A percentile compares a stretch with the other conserved stretches of the same genome.
phyloP scores from a whole-genome alignment of 306 rosid genomes.

The Malus asiatica region DNA sequence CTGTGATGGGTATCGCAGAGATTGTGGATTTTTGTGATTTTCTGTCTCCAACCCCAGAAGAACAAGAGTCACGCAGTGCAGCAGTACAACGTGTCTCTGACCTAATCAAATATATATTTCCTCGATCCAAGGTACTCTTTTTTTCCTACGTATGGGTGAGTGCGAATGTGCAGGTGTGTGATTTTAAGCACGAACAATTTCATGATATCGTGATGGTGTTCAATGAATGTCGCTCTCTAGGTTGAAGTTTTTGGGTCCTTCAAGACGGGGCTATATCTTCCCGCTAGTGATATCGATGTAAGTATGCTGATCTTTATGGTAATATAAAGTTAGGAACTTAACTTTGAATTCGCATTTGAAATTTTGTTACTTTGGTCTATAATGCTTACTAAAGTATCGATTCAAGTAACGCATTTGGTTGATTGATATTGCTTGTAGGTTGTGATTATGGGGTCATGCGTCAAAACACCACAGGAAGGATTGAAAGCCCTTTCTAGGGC shows the following conservation, averaged over 20 bases:
- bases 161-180: not conserved
- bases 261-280: slow-evolving; percentile 92
- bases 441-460: slow-evolving; percentile 75
- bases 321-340: not conserved
- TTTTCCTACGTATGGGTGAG: not conserved
- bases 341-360: not conserved
- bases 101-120: slow-evolving; percentile 84
- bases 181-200: not conserved
- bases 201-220: not conserved
- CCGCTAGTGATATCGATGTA: slow-evolving; percentile 89
- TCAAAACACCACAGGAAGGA: slow-evolving; percentile 72
- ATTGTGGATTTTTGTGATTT: slow-evolving; percentile 85
- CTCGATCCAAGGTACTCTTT: slow-evolving; percentile 61
- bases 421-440: slow-evolving; percentile 41
- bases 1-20: slow-evolving; percentile 38
- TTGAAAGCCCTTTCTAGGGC: slow-evolving; percentile 88
- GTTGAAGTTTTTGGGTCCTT: slow-evolving; percentile 95
- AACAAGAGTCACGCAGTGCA: slow-evolving; percentile 52
- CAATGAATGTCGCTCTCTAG: slow-evolving; percentile 34
- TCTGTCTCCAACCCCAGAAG: slow-evolving; percentile 82
- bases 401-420: not conserved
- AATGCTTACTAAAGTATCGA: not conserved
- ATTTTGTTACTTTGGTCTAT: not conserved
- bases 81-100: slow-evolving; percentile 67
- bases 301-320: slow-evolving; percentile 18